Conservation (phyloP, 208 protist species). For the Herpetomonas tarakana region DNA sequence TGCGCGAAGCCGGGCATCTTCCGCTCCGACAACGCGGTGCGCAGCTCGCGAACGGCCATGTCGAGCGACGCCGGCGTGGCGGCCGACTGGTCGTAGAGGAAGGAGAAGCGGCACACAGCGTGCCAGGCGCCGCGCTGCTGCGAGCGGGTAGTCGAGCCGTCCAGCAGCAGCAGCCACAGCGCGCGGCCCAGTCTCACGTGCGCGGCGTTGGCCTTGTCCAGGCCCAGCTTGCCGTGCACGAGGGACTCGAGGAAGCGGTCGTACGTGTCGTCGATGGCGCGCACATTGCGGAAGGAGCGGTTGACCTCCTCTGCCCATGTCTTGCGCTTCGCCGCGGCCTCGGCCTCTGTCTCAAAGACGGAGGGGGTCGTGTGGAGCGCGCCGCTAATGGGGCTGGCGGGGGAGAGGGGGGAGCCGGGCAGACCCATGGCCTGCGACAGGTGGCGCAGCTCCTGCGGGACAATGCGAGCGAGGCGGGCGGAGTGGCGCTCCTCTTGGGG, state of each 20-base stretch:
- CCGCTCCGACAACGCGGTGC: constrained; percentile 10
- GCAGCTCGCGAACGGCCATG: constrained; percentile 22
- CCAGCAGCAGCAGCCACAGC: constrained; percentile 49
- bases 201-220: constrained; percentile 27
- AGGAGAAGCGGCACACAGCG: constrained; percentile 70
- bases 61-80: constrained; percentile 8
- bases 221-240: constrained; percentile 59
- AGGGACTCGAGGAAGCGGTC: constrained; percentile 46
- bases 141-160: constrained; percentile 21
- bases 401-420: constrained; percentile 9
- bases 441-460: constrained; percentile 31
- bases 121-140: constrained; percentile 71
- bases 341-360: constrained; percentile 5
- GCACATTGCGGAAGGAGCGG: constrained; percentile 50
- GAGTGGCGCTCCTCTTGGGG: constrained; percentile 73
- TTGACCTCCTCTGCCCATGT: constrained; percentile 51
- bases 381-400: constrained; percentile 9
- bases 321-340: constrained; percentile 15
- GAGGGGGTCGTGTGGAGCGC: neutral
- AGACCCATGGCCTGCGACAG: neutral
- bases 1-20: constrained; percentile 16
- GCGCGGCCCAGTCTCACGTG: constrained; percentile 39
- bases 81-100: constrained; percentile 29
- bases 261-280: constrained; percentile 47
- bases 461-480: constrained; percentile 57